Evolutionary conservation across 2,329 filamentous ascomycete species (phyloP).

Genomic region (Fusarium metavorans): DNA sequence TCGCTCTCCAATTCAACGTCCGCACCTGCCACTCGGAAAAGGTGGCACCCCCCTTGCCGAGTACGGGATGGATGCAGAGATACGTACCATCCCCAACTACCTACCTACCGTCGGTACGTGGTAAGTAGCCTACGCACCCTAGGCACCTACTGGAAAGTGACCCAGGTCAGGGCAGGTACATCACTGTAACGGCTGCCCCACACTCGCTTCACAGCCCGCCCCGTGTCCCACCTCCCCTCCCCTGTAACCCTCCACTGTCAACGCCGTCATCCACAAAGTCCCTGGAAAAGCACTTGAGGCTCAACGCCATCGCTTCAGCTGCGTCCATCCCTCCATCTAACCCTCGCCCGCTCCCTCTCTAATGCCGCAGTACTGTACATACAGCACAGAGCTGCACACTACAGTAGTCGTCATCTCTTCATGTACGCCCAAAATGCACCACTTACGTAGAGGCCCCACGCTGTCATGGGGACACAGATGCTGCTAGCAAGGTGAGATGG

Average conservation of each 20-base stretch:
- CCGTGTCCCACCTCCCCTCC: not conserved
- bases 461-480: constrained; percentile 12
- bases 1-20: not conserved
- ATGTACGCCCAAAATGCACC: constrained; percentile 6
- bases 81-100: not conserved
- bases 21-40: not conserved
- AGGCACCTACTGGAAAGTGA: no score
- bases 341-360: not conserved
- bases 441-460: not conserved
- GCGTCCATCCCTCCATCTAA: not conserved
- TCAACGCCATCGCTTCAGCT: constrained; percentile 19
- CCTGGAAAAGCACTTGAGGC: constrained; percentile 9
- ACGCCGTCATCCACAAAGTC: constrained; percentile 15
- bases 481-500: constrained; percentile 13
- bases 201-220: not conserved
- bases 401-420: constrained; percentile 4
- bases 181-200: constrained; percentile 5
- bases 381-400: not conserved
- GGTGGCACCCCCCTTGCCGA: not conserved
- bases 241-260: constrained; percentile 7
- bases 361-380: not conserved
- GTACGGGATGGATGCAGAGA: not conserved
- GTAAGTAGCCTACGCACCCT: not conserved
- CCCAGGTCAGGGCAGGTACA: not conserved
- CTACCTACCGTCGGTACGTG: not conserved